Base-by-base conservation (phyloP, 352 stramenopile species). In the Phytophthora syringae region DNA sequence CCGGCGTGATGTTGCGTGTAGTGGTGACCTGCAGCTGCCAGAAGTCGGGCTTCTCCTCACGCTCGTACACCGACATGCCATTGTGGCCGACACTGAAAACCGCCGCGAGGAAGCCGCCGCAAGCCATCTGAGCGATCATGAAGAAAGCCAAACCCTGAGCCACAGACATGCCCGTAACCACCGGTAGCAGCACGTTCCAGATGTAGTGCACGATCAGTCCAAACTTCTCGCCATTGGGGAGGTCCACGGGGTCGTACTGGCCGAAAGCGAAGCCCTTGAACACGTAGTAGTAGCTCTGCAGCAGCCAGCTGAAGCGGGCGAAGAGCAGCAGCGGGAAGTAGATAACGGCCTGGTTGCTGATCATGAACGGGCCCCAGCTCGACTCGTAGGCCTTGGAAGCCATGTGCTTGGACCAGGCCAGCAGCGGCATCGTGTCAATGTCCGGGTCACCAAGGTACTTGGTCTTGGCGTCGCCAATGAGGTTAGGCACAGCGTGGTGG, bases 71-170 rank as follows among this genome's bases (percentile, higher is more conserved):
- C 16, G 93, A 88, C 97, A 99, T 99, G 68, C 97, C 97, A 76
- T 99, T 99, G 92, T 99, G 97, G 54, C 97, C 97, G 39, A 99
- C 84, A 62, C 94, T 98, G 70, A 99, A 99, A 30, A 99, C 97
- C 18, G 97, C 80, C 21, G 96, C 97, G 7, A 99, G 79, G 49
- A 99, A 88, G 30, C 98, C 80, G n/a, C 97, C 97, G 64, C 95
- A 99, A 11, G 92, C 83, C 62, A 87, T 89, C 59, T 97, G 89
- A 24, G 81, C 65, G 34, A 95, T 60, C 70, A 96, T 71, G 74
- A 97, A 94, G 75, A 90, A 97, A 12, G 77, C 57, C 7, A 97
- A 20, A 13, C 69, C 84, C 61, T 97, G 77, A 22, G 80, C 34
- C 36, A 95, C 11, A 25, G 78, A 86, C 85, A 95, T 92, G 58